Percentiles rank a stretch among this genome's conserved stretches.
phyloP scores from a whole-genome alignment of 192 early-diverging fungal genomes.

The Backusella luteola region DNA sequence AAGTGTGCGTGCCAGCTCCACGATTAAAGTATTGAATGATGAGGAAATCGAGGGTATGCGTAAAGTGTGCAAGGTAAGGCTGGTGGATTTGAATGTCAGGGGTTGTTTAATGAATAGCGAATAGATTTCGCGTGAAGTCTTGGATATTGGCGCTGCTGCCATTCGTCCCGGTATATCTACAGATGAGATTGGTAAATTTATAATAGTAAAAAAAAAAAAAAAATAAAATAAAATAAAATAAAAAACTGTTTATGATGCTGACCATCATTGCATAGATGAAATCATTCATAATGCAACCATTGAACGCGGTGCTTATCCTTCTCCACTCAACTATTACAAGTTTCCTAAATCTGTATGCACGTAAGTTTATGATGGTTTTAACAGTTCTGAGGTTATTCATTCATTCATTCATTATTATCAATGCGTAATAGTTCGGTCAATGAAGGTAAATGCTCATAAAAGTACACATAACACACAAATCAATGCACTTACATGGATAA shows the following conservation, averaged over 20 bases:
- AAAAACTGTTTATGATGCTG: no score
- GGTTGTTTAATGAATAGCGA: neutral
- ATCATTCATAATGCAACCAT: slow-evolving; percentile 94
- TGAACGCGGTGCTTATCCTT: slow-evolving; percentile 92
- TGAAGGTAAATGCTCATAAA: slow-evolving; percentile 21
- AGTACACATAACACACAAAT: neutral
- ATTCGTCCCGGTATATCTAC: slow-evolving; percentile 87
- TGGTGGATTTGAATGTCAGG: neutral
- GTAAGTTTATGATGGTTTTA: slow-evolving; percentile 30
- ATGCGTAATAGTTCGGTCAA: slow-evolving; percentile 39
- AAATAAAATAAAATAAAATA: no score
- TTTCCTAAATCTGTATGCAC: slow-evolving; percentile 98
- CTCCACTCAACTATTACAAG: slow-evolving; percentile 94
- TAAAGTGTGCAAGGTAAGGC: slow-evolving; percentile 66
- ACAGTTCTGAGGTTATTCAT: neutral
- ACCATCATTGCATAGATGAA: slow-evolving; percentile 54
- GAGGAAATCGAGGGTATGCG: slow-evolving; percentile 84
- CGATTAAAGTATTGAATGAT: slow-evolving; percentile 67
- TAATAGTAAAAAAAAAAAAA: neutral
- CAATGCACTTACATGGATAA: no score
- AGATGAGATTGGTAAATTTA: slow-evolving; percentile 71
- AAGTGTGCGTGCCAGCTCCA: slow-evolving; percentile 51
- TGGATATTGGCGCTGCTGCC: slow-evolving; percentile 81
- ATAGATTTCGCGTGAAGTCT: slow-evolving; percentile 83
- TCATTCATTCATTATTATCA: neutral